Evolutionary conservation across 2,329 filamentous ascomycete species (phyloP), one percentile per base, ranked within the genome.

Genomic region (Nigrospora oryzae): DNA sequence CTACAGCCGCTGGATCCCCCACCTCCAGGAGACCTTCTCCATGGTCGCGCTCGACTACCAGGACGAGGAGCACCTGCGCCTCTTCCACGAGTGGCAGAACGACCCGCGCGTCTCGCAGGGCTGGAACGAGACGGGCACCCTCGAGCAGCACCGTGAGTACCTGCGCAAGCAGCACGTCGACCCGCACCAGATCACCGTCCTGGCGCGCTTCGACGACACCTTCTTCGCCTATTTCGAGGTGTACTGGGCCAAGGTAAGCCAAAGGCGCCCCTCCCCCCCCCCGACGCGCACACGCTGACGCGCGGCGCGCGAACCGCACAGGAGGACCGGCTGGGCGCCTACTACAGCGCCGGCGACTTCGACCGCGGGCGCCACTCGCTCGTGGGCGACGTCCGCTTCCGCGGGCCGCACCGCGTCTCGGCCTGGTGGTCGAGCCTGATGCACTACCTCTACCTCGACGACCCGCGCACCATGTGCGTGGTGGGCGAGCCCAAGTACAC

Each of bases 41-140:
- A 84, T 90, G 70, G 71, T 85, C n/a, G 80, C 79, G 11, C 72
- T 91, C 1, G 82, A 90, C 60, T 86, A 77, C 63, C 57, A 71
- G 31, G 69, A 86, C 55, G 58, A 68, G 1, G 71, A 77, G 54
- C 85, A 91, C 63, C 65, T 90, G 42, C 65, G 70, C 14, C 70
- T 88, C 5, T 90, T 91, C 69, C 81, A 89, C 63, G 73, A 72
- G 46, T 91, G 86, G 86, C 86, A 89, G 64, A 91, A 91, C 57
- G 86, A 90, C 58, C 86, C 86, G 43, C 83, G 86, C 42, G 86
- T 91, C 31, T 84, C 84, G 4, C 77, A 83, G 56, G 85, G 85
- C 4, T 90, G 86, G 86, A 86, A 88, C 57, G 81, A 87, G 66
- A 86, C 83, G 1, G 86, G 86, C 31, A 85, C 84, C 1, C 64